A percentile compares a stretch with the other conserved stretches of the same genome.
Evolutionary conservation across 192 early-diverging fungal species (phyloP).

Genomic region (Allomyces macrogynus): DNA sequence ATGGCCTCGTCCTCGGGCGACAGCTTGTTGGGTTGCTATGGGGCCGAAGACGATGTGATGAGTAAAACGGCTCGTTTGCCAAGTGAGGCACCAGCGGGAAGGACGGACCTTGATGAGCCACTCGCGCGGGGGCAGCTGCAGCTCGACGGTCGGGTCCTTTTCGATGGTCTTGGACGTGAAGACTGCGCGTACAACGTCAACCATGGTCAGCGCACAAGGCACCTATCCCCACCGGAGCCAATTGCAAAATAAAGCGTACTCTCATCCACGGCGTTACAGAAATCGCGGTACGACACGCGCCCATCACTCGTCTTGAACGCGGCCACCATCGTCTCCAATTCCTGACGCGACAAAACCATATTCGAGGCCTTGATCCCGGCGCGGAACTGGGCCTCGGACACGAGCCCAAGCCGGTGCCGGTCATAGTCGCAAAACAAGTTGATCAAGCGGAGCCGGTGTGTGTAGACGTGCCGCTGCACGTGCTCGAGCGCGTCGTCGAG

Average conservation of each 20-base stretch:
- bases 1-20: not conserved
- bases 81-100: too few species aligned
- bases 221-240: too few species aligned
- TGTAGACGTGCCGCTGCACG: slow-evolving; percentile 19
- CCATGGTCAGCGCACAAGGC: too few species aligned
- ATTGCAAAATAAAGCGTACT: not conserved
- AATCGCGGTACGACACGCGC: not conserved
- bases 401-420: slow-evolving; percentile 25
- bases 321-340: not conserved
- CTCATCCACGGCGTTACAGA: slow-evolving; percentile 3
- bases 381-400: slow-evolving; percentile 18
- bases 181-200: not conserved
- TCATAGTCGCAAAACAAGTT: slow-evolving; percentile 37
- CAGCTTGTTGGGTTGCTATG: not conserved
- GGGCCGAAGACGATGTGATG: too few species aligned
- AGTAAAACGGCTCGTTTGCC: too few species aligned
- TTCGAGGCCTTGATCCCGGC: not conserved
- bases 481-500: not conserved
- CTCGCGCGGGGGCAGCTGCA: not conserved
- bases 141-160: not conserved
- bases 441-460: slow-evolving; percentile 24
- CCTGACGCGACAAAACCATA: not conserved
- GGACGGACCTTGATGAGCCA: not conserved
- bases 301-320: not conserved
- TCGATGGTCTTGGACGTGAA: not conserved